Evolutionary conservation across 495 filamentous ascomycete species (phyloP).

Genomic region (Trichodelitschia bisporula): DNA sequence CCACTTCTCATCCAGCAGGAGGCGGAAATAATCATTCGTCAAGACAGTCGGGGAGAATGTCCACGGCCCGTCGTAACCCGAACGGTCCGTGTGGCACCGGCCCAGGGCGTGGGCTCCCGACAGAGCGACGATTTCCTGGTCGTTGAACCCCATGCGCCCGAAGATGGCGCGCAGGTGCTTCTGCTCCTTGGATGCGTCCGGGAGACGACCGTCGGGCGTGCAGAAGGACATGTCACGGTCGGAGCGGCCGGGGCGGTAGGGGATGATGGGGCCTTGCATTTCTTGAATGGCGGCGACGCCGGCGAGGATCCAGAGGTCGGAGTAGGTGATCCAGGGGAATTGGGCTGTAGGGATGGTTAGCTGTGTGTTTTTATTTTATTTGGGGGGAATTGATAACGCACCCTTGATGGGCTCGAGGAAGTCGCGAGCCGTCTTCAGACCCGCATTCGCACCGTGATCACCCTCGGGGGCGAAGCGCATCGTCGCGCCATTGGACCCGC

Average conservation of each 20-base stretch:
- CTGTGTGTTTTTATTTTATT: background rate
- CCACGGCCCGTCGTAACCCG: slow-evolving; percentile 83
- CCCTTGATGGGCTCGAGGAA: slow-evolving; percentile 74
- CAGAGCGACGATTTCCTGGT: slow-evolving; percentile 87
- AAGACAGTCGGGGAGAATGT: slow-evolving; percentile 85
- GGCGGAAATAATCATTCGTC: slow-evolving; percentile 82
- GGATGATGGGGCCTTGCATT: slow-evolving; percentile 71
- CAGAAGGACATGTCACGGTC: slow-evolving; percentile 62
- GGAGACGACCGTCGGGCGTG: slow-evolving; percentile 89
- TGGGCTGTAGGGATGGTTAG: slow-evolving; percentile 29
- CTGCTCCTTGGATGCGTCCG: slow-evolving; percentile 59
- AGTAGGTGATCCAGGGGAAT: slow-evolving; percentile 90
- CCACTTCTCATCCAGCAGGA: slow-evolving; percentile 86
- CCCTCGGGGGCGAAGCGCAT: slow-evolving; percentile 91
- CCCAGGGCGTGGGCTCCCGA: slow-evolving; percentile 79
- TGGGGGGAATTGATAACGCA: background rate
- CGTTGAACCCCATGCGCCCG: slow-evolving; percentile 92
- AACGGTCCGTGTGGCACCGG: slow-evolving; percentile 73
- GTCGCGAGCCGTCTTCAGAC: slow-evolving; percentile 66
- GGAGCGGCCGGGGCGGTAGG: slow-evolving; percentile 69
- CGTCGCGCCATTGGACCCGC: slow-evolving; percentile 88
- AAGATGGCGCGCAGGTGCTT: slow-evolving; percentile 82
- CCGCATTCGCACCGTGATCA: slow-evolving; percentile 85
- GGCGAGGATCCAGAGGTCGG: slow-evolving; percentile 84
- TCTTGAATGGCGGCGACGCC: slow-evolving; percentile 81